phyloP scores from a whole-genome alignment of 2,329 filamentous ascomycete species.

The Fusarium subglutinans region DNA sequence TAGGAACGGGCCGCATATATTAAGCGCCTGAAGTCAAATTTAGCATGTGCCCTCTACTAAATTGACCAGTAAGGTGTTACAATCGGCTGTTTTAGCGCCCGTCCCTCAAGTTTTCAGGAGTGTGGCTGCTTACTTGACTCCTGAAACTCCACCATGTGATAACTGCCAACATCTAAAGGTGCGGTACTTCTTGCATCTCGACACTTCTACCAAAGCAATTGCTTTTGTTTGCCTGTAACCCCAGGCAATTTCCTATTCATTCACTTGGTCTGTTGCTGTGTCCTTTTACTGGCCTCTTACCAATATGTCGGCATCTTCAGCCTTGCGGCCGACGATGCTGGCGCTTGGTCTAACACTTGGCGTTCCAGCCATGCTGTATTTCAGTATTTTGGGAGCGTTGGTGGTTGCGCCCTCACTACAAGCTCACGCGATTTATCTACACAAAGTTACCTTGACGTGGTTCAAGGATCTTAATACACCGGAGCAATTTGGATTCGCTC shows the following conservation, averaged over 20 bases:
- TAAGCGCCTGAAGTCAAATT: not conserved
- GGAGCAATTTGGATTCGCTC: constrained; percentile 74
- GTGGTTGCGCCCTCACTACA: constrained; percentile 30
- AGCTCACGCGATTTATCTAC: constrained; percentile 56
- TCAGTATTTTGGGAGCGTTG: constrained; percentile 20
- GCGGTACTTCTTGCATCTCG: not conserved
- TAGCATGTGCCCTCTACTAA: not conserved
- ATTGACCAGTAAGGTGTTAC: not conserved
- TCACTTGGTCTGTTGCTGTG: not conserved
- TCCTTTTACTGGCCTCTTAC: not conserved
- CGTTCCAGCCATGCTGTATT: constrained; percentile 26
- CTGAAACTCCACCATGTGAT: not conserved
- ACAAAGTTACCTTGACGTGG: constrained; percentile 62
- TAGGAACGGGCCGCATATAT: not conserved
- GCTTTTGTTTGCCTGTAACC: not conserved
- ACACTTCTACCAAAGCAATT: not conserved
- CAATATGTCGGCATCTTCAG: constrained; percentile 3
- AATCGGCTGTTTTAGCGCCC: not conserved
- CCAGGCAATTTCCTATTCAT: not conserved
- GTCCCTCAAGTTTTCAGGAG: not conserved
- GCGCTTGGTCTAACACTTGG: constrained; percentile 26
- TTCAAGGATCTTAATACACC: constrained; percentile 64
- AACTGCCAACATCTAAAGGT: not conserved
- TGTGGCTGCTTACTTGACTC: not conserved
- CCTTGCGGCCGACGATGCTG: constrained; percentile 19